A percentile compares a stretch with the other conserved stretches of the same genome.
phyloP scores from a whole-genome alignment of 1,284 basidiomycete genomes.

The Laetiporus sulphureus region DNA sequence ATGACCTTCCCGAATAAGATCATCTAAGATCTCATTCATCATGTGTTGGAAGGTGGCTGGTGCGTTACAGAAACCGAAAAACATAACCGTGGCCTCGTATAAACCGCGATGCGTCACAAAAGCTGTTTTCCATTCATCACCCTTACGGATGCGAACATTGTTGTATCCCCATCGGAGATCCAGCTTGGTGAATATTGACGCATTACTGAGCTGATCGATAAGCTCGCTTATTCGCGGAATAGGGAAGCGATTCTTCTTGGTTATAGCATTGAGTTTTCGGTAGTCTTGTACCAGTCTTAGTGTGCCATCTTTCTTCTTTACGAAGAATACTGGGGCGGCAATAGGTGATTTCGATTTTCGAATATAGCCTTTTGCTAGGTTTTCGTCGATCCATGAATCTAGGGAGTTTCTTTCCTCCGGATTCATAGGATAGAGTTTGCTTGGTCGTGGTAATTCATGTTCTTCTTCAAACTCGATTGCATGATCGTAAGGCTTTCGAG shows the following conservation, averaged over 20 bases:
- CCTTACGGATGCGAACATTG: slow-evolving; percentile 11
- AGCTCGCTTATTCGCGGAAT: slow-evolving; percentile 6
- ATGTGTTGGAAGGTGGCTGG: slow-evolving; percentile 14
- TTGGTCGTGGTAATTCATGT: background rate
- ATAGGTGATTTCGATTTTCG: slow-evolving; percentile 1
- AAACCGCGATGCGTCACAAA: slow-evolving; percentile 9
- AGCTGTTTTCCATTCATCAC: slow-evolving; percentile 12
- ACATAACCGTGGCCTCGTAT: slow-evolving; percentile 13
- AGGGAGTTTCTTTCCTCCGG: background rate
- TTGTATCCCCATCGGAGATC: slow-evolving; percentile 12
- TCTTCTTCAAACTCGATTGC: background rate
- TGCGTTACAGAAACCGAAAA: slow-evolving; percentile 10
- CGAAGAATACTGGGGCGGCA: slow-evolving; percentile 4
- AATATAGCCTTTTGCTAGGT: slow-evolving; percentile 2
- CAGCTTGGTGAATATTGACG: slow-evolving; percentile 8
- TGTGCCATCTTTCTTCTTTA: slow-evolving; percentile 6
- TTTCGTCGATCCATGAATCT: slow-evolving; percentile 2
- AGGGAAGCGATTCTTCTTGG: slow-evolving; percentile 7
- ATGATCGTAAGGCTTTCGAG: background rate
- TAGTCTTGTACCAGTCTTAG: background rate
- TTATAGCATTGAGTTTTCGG: slow-evolving; percentile 15
- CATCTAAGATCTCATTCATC: slow-evolving; percentile 16
- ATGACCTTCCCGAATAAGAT: slow-evolving; percentile 13
- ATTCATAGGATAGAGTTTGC: background rate
- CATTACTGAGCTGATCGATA: slow-evolving; percentile 4